phyloP scores from a whole-genome alignment of 1,284 basidiomycete genomes.

The Coniophora puteana region DNA sequence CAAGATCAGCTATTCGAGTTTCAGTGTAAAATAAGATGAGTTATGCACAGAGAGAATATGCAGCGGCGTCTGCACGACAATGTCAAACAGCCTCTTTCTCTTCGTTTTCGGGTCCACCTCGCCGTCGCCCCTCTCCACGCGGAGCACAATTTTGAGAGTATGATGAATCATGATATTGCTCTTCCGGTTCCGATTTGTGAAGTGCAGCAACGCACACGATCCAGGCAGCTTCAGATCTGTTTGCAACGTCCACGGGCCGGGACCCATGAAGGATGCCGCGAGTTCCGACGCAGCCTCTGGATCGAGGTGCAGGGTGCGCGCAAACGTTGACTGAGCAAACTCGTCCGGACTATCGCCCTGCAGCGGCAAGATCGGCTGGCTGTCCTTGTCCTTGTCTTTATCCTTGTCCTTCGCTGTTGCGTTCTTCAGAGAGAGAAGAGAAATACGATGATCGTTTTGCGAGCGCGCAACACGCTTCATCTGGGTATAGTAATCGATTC shows the following conservation, averaged over 20 bases:
- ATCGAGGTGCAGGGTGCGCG: conserved; percentile 35
- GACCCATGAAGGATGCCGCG: conserved; percentile 65
- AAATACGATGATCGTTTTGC: conserved; percentile 65
- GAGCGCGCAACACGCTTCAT: conserved; percentile 73
- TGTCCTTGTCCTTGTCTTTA: conserved; percentile 22
- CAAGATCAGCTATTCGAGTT: not conserved
- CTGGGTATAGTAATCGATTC: conserved; percentile 75
- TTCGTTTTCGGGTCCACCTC: conserved; percentile 61
- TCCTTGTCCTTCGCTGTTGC: conserved; percentile 13
- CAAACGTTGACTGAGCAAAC: conserved; percentile 53
- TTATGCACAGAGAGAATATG: conserved; percentile 73
- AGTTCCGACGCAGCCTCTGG: conserved; percentile 50
- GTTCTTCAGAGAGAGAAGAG: conserved; percentile 68
- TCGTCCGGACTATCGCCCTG: conserved; percentile 51
- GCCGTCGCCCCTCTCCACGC: conserved; percentile 82
- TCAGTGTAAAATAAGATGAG: not conserved
- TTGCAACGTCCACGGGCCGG: conserved; percentile 70
- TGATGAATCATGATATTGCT: conserved; percentile 83
- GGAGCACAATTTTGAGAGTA: conserved; percentile 77
- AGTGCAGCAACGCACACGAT: conserved; percentile 59
- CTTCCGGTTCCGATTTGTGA: conserved; percentile 80
- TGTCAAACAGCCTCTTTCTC: conserved; percentile 83
- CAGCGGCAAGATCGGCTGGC: conserved; percentile 65
- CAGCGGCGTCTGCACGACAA: conserved; percentile 83
- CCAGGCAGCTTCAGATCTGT: conserved; percentile 53